A percentile compares a stretch with the other conserved stretches of the same genome.
These are phyloP conservation scores for Darksidea phi DNA, from an alignment of 495 filamentous ascomycete species.

Conservation along the genomic window DNA sequence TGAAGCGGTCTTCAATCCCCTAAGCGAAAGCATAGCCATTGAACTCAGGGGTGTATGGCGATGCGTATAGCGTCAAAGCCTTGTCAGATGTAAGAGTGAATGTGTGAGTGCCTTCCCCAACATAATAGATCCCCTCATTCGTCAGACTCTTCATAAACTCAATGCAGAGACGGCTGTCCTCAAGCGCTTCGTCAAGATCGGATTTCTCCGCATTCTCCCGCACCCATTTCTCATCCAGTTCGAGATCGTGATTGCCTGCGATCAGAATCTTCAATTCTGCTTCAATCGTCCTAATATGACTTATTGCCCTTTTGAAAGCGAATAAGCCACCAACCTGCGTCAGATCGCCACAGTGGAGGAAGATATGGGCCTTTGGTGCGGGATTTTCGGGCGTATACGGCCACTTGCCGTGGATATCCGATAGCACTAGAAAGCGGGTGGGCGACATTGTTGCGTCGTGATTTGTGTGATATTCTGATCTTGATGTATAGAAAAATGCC, in stretches of 20 bases:
- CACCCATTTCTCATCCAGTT: constrained; percentile 17
- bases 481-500: too few relatives aligned
- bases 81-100: constrained; percentile 1
- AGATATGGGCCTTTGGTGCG: constrained; percentile 19
- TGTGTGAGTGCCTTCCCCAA: constrained; percentile 15
- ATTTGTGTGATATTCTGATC: too few relatives aligned
- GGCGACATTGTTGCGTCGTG: neutral
- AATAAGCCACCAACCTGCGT: constrained; percentile 27
- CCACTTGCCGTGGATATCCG: constrained; percentile 17
- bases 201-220: neutral
- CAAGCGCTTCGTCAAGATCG: neutral
- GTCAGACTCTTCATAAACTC: neutral
- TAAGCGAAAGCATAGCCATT: constrained; percentile 18
- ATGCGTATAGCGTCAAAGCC: constrained; percentile 17
- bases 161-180: neutral
- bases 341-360: constrained; percentile 30
- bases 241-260: constrained; percentile 31
- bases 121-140: constrained; percentile 3
- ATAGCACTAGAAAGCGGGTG: constrained; percentile 18
- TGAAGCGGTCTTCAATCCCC: constrained; percentile 16
- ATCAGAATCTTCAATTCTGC: constrained; percentile 33
- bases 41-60: constrained; percentile 12
- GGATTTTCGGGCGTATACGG: neutral
- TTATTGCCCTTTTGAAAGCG: constrained; percentile 11
- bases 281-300: constrained; percentile 14